Evolutionary conservation across 805 yeast species (phyloP), one percentile per base, ranked within the genome.

Genomic region (Pichia eremophila): DNA sequence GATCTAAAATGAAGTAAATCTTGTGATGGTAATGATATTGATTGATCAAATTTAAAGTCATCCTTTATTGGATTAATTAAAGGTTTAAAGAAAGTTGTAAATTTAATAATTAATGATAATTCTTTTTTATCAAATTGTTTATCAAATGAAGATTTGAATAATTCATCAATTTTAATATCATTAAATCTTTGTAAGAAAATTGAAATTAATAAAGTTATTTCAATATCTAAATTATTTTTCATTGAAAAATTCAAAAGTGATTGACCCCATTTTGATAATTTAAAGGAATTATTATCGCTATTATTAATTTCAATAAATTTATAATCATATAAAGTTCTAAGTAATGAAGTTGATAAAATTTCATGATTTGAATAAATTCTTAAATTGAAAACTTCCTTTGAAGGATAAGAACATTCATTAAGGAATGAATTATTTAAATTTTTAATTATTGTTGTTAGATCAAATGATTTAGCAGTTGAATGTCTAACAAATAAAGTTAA

Each of bases 1-100:
- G 88, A 81, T 58, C 89, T 74, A 61, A 83, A 84, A 40, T 78
- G 75, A 43, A 85, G 68, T 35, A 86, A 67, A 37, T 77, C 74
- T 54, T 82, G 76, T 15, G 36, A 34, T 34, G 36, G 36, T 22
- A 7, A 22, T 22, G 5, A 22, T 4, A 22, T 15, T 12, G n/a
- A 14, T 10, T 34, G 17, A 2, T 34, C 4, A 3, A 14, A 34
- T 34, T 34, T 10, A 10, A 8, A 14, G 18, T 81, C 5, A 4
- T 22, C 6, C 25, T 22, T 28, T 10, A 28, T 39, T 12, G 31
- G 14, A n/a, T 27, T 36, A 2, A 8, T 17, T 8, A 72, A 68
- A 4, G 73, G 57, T 18, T 71, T 65, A 37, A 78, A 64, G 6
- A 79, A 61, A 4, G 75, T 62, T 15, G 77, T 66, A 11, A 80